A percentile compares a stretch with the other conserved stretches of the same genome.
These are phyloP conservation scores for Serendipita sp. DNA, from an alignment of 768 basidiomycete species.

Conservation along the genomic window DNA sequence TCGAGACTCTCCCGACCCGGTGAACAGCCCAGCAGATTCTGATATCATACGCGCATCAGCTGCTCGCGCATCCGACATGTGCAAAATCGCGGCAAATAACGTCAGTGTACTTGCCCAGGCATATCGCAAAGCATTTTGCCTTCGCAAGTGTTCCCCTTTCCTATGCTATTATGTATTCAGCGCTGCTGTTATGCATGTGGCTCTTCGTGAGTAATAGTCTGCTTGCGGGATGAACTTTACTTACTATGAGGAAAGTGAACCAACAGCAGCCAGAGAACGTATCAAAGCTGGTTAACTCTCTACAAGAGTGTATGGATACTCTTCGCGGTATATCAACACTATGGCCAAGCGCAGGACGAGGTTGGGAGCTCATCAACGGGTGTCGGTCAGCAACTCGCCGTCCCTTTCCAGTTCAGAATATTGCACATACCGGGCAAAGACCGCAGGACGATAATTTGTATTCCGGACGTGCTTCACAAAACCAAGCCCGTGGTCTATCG, in stretches of 20 bases:
- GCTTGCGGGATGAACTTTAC: neutral
- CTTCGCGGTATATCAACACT: slow-evolving; percentile 50
- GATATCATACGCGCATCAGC: slow-evolving; percentile 32
- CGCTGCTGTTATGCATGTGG: slow-evolving; percentile 66
- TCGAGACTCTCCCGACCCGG: neutral
- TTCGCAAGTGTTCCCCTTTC: slow-evolving; percentile 47
- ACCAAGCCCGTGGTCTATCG: neutral
- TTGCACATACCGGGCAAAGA: neutral
- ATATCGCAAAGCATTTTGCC: slow-evolving; percentile 44
- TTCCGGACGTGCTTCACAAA: neutral
- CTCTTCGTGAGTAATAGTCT: slow-evolving; percentile 37
- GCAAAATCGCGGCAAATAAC: slow-evolving; percentile 57
- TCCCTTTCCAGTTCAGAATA: neutral
- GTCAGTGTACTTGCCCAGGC: slow-evolving; percentile 48
- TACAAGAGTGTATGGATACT: slow-evolving; percentile 46
- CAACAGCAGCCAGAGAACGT: slow-evolving; percentile 47
- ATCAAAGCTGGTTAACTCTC: slow-evolving; percentile 42
- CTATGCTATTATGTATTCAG: slow-evolving; percentile 52
- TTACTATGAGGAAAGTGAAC: slow-evolving; percentile 33
- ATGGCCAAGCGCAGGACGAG: slow-evolving; percentile 56
- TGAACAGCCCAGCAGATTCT: slow-evolving; percentile 1
- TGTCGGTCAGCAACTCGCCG: neutral
- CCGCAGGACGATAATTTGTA: neutral
- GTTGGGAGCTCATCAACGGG: slow-evolving; percentile 51
- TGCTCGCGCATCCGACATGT: slow-evolving; percentile 49